A percentile compares a stretch with the other conserved stretches of the same genome.
phyloP scores from a whole-genome alignment of 1,284 basidiomycete genomes.

The Termitomyces sp. region DNA sequence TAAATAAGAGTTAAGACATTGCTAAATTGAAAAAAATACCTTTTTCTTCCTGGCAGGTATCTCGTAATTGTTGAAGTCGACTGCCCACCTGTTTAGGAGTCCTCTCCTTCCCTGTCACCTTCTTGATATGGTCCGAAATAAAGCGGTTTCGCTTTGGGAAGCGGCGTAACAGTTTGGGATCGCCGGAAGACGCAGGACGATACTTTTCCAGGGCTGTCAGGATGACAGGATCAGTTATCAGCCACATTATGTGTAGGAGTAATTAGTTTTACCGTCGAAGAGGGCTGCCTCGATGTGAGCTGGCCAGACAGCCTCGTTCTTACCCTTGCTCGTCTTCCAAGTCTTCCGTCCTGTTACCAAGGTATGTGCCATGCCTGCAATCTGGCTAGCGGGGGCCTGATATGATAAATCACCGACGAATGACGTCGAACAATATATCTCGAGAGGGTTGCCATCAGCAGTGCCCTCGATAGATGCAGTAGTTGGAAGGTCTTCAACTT shows the following conservation, averaged over 20 bases:
- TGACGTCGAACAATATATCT: conserved; percentile 16
- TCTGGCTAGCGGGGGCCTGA: conserved; percentile 12
- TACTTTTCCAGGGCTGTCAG: conserved; percentile 45
- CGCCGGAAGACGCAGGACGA: conserved; percentile 38
- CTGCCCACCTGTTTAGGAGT: conserved; percentile 58
- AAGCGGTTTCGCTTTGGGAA: conserved; percentile 54
- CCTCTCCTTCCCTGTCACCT: conserved; percentile 42
- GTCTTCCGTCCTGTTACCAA: conserved; percentile 48
- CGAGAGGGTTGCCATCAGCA: conserved; percentile 12
- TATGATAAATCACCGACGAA: conserved; percentile 18
- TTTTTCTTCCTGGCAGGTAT: conserved; percentile 46
- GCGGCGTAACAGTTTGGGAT: conserved; percentile 40
- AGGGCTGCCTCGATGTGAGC: conserved; percentile 49
- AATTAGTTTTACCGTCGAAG: conserved; percentile 41
- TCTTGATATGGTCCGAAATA: conserved; percentile 49
- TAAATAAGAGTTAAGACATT: not conserved
- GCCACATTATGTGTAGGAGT: not conserved
- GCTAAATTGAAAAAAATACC: conserved; percentile 28
- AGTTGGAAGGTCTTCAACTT: conserved; percentile 2
- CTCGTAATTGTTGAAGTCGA: conserved; percentile 53
- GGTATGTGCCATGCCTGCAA: conserved; percentile 26
- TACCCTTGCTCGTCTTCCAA: conserved; percentile 51
- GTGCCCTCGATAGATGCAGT: not conserved
- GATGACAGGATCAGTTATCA: conserved; percentile 1
- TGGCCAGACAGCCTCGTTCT: conserved; percentile 53